Conservation (phyloP, 2,329 filamentous ascomycete genomes). For the Sordariomycetes sp. region DNA sequence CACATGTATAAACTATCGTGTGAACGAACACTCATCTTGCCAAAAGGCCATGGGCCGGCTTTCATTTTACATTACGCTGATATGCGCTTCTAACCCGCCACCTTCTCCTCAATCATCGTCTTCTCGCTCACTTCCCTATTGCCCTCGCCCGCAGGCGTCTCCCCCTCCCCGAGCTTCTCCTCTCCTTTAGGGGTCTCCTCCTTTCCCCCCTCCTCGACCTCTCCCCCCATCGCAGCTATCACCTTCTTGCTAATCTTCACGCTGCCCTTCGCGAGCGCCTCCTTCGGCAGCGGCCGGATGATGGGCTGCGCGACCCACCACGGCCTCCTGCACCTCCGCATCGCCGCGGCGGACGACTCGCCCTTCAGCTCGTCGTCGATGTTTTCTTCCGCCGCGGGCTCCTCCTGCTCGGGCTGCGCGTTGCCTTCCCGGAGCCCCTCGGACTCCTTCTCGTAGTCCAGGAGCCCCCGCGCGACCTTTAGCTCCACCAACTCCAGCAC, state of each 20-base stretch:
- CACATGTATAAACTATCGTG: no score
- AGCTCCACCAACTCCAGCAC: slow-evolving; percentile 67
- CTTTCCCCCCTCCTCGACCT: slow-evolving; percentile 16
- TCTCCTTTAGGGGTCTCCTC: slow-evolving; percentile 21
- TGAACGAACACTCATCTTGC: background rate
- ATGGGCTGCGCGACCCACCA: slow-evolving; percentile 91
- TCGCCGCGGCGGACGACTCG: slow-evolving; percentile 50
- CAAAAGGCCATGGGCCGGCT: background rate
- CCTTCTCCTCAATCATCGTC: slow-evolving; percentile 7
- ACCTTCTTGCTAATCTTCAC: slow-evolving; percentile 62
- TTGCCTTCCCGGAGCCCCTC: slow-evolving; percentile 5
- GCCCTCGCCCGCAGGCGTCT: background rate
- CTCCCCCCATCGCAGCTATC: background rate
- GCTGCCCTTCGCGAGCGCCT: slow-evolving; percentile 74
- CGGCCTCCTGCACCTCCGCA: slow-evolving; percentile 65
- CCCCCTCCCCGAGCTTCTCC: slow-evolving; percentile 14
- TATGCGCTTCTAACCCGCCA: background rate
- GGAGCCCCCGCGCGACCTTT: slow-evolving; percentile 60
- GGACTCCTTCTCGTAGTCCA: slow-evolving; percentile 45
- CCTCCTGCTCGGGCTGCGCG: slow-evolving; percentile 8
- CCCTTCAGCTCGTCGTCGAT: slow-evolving; percentile 28
- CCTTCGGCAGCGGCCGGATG: slow-evolving; percentile 73
- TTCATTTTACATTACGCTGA: background rate
- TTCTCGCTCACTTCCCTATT: background rate
- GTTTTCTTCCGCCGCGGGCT: slow-evolving; percentile 9